Evolutionary conservation across 306 rosid species (phyloP).

Genomic region (Mimosa pudica): DNA sequence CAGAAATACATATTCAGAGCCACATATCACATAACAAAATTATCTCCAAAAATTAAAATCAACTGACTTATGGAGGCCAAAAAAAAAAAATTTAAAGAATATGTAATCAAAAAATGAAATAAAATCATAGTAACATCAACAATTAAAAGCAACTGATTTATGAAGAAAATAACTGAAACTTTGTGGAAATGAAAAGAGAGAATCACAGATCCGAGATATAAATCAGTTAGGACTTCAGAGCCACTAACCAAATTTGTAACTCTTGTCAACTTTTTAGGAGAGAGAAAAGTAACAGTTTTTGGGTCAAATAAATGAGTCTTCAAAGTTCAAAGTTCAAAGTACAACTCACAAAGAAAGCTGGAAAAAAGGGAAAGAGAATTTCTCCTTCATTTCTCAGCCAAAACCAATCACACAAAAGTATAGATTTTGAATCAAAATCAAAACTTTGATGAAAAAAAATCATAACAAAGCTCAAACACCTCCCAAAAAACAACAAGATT

Average conservation of each 20-base stretch:
- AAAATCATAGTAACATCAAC: too few species aligned
- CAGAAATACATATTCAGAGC: neutral
- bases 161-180: neutral
- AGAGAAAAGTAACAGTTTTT: neutral
- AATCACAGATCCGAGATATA: neutral
- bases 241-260: constrained; percentile 9
- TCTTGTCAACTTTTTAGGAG: constrained; percentile 15
- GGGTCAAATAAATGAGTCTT: neutral
- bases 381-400: neutral
- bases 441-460: neutral
- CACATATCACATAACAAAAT: neutral
- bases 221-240: neutral
- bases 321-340: neutral
- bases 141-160: neutral
- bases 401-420: neutral
- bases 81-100: too few species aligned
- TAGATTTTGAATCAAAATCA: neutral
- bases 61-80: neutral
- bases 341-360: too few species aligned
- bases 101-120: too few species aligned
- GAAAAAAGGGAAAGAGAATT: neutral
- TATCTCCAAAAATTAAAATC: neutral
- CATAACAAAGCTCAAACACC: neutral
- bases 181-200: neutral
- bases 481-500: neutral